phyloP scores from a whole-genome alignment of 2,329 filamentous ascomycete genomes.

The Pseudomassariella vexata region DNA sequence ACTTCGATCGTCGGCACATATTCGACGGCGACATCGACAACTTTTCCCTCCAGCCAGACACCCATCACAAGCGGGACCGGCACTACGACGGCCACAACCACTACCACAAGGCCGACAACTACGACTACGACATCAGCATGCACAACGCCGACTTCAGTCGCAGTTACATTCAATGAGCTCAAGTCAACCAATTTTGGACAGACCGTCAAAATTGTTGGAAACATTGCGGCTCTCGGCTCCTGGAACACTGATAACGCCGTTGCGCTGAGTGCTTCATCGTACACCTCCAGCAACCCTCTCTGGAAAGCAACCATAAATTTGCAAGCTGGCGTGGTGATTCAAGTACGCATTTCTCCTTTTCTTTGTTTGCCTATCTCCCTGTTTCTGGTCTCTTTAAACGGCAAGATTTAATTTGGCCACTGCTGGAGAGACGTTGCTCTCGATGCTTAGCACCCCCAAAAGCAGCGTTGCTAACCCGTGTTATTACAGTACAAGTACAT shows the following conservation, averaged over 20 bases:
- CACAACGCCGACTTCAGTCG: conserved; percentile 36
- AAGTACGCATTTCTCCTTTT: too few species aligned
- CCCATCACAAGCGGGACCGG: conserved; percentile 25
- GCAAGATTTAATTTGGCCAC: too few species aligned
- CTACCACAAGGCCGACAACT: conserved; percentile 24
- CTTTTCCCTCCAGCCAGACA: conserved; percentile 45
- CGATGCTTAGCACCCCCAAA: too few species aligned
- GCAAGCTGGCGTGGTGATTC: conserved; percentile 46
- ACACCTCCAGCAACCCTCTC: conserved; percentile 52
- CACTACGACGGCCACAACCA: conserved; percentile 10
- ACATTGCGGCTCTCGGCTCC: conserved; percentile 50
- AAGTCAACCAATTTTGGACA: conserved; percentile 56
- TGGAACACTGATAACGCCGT: conserved; percentile 55
- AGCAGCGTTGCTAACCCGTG: too few species aligned
- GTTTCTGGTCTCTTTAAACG: too few species aligned
- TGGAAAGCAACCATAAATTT: conserved; percentile 56
- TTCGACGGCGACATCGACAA: conserved; percentile 37
- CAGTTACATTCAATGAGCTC: conserved; percentile 57
- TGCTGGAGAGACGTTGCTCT: too few species aligned
- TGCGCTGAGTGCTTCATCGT: conserved; percentile 50
- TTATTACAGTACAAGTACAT: conserved; percentile 75
- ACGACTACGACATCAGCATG: conserved; percentile 25
- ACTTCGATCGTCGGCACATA: conserved; percentile 46
- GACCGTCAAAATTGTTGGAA: conserved; percentile 60
- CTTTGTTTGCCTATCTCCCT: too few species aligned